Evolutionary conservation across 331 rosid genomes (phyloP), one percentile per base, ranked within the genome.

Genomic region (Rosa hybrid): DNA sequence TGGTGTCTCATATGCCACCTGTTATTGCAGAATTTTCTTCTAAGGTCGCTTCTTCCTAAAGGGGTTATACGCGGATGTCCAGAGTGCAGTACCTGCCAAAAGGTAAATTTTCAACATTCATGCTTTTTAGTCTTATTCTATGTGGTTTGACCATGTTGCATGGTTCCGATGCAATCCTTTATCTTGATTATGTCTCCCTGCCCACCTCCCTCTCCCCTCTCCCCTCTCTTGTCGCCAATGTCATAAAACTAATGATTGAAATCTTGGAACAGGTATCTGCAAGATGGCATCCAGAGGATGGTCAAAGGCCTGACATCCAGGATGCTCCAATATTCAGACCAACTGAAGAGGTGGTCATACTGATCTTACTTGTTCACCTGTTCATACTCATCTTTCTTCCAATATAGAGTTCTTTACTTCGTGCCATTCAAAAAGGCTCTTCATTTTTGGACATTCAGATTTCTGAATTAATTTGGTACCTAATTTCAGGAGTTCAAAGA

Each of bases 1-100:
- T 78, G 59, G 77, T 67, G 25, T 83, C 86, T 85, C 80, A 81
- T 75, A 16, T 86, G 71, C 69, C 45, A 75, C 63, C 21, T 78
- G 50, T 78, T 71, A 51, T 81, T 90, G 88, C 98, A 96, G 98
- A 92, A 84, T 74, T 88, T 90, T 53, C 82, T 91, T 81, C 72
- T 84, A 49, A 87, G 78, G 44, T 77, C 90, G 30, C 70, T 78
- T 81, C 94, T 96, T 76, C 90, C 97, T n/a, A 90, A 79, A 85
- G 99, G 99, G 77, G 98, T 96, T 62, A 72, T 93, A 74, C 97
- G 98, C 4, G 99, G 99, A 45, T 96, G 98, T 89, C 88, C 97
- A 8, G 92, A 92, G 65, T 96, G 99, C 85, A 83, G 50, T 72
- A 80, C 81, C 84, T 96, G 98, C 85, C 99, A 93, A 89, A 93